Base-by-base conservation (phyloP, 1,284 basidiomycete genomes). In the Moesziomyces globuligerus region DNA sequence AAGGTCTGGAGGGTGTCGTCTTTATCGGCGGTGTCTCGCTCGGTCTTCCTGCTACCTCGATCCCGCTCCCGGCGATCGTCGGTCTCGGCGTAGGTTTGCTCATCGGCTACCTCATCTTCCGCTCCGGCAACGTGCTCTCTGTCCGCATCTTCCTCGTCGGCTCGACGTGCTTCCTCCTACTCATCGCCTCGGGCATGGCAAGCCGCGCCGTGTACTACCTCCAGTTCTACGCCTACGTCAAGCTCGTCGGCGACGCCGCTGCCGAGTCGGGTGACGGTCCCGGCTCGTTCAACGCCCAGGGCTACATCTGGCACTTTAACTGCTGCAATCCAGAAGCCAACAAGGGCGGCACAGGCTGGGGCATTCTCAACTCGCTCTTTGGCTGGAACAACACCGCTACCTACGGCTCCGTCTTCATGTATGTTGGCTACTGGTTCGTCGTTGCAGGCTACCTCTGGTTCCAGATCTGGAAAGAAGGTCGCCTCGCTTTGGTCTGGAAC, bases 301-400 rank as follows among this genome's bases (percentile, higher is more conserved):
- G 65, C 29, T 80, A 79, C 61, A 57, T 81, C 29, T 80, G 75
- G 69, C 78, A 81, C 81, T 86, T 89, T 83, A 94, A 94, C 83
- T 91, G 92, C 70, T 94, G 89, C 48, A 91, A 88, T 74, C 94
- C 83, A 0, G 90, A 90, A 46, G 52, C 73, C 57, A 62, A 78
- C 68, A 72, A 76, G 59, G 61, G 77, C 89, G 78, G 76, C 7
- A 66, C 56, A 7, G 78, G 78, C 13, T 81, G 78, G 78, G 60
- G 72, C 8, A 72, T 81, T 17, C 47, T 81, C 41, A 81, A 81
- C 60, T 68, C 73, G 3, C 56, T 81, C 13, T 61, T 78, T 4
- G 79, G 79, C 11, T 81, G 78, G 78, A 80, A 79, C 53, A 80
- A 80, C 44, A 80, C 76, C 0, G 78, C 75, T 0, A 80, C 76